phyloP scores from a whole-genome alignment of 78 protist genomes.

The Pelomyxa schiedti region DNA sequence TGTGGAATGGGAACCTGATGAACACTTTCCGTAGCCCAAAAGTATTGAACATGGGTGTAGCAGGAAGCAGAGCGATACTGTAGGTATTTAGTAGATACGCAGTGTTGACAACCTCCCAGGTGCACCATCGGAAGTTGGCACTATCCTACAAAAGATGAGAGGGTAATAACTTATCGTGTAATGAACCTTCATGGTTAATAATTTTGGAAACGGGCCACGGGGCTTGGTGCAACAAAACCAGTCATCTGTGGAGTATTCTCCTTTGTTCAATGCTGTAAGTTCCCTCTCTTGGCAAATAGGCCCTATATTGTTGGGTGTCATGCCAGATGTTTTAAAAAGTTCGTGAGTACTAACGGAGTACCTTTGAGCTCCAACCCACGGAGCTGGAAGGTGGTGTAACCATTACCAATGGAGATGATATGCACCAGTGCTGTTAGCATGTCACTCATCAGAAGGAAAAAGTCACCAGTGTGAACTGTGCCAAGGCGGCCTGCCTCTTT shows the following conservation, averaged over 20 bases:
- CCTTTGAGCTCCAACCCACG: slow-evolving; percentile 18
- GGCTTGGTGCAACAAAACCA: no score
- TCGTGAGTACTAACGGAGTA: no score
- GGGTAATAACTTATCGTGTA: no score
- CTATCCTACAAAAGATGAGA: background rate
- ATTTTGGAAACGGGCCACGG: no score
- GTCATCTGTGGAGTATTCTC: no score
- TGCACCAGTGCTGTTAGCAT: slow-evolving; percentile 3
- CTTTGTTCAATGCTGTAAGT: background rate
- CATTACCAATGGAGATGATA: slow-evolving; percentile 4
- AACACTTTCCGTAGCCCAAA: slow-evolving; percentile 4
- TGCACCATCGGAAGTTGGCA: background rate
- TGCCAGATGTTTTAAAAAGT: no score
- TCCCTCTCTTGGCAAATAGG: slow-evolving; percentile 10
- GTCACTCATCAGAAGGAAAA: slow-evolving; percentile 7
- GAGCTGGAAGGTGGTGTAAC: slow-evolving; percentile 15
- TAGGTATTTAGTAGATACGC: background rate
- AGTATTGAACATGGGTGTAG: background rate
- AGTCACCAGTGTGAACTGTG: slow-evolving; percentile 10
- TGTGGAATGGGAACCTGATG: no score
- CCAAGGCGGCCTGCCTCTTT: slow-evolving; percentile 5
- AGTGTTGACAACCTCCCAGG: slow-evolving; percentile 4
- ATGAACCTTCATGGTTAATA: no score
- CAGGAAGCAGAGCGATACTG: background rate
- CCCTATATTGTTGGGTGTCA: no score